Conservation (phyloP, 2,329 filamentous ascomycete genomes). For the Alternaria triticina region DNA sequence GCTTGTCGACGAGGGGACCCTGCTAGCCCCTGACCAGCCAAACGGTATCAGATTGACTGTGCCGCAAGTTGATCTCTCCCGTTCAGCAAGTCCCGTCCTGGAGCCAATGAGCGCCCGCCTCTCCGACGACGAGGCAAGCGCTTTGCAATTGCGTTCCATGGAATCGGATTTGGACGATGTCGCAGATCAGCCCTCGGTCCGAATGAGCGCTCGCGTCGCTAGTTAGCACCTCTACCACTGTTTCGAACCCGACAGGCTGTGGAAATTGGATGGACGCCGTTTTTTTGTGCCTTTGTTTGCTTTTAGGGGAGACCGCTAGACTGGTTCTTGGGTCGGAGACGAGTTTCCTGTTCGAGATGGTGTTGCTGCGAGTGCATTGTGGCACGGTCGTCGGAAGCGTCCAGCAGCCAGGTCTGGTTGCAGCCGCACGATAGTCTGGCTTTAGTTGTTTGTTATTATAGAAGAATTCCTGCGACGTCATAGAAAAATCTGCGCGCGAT, state of each 20-base stretch:
- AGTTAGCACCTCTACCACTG: constrained; percentile 5
- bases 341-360: not conserved
- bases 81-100: constrained; percentile 40
- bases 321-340: not conserved
- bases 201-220: constrained; percentile 42
- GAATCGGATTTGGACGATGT: constrained; percentile 34
- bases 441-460: not conserved
- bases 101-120: constrained; percentile 46
- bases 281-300: not conserved
- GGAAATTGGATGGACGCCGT: constrained; percentile 1
- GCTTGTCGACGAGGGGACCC: constrained; percentile 35
- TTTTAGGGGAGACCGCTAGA: not conserved
- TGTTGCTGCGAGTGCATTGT: not conserved
- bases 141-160: constrained; percentile 21
- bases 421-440: not conserved
- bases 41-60: constrained; percentile 37
- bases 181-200: constrained; percentile 38
- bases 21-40: constrained; percentile 25
- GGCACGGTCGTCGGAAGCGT: not conserved
- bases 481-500: not conserved
- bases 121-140: constrained; percentile 29
- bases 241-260: not conserved
- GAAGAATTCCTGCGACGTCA: not conserved
- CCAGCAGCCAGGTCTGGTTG: not conserved
- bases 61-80: constrained; percentile 38